phyloP scores from a whole-genome alignment of 805 yeast species.

The Candida nonsorbophila region DNA sequence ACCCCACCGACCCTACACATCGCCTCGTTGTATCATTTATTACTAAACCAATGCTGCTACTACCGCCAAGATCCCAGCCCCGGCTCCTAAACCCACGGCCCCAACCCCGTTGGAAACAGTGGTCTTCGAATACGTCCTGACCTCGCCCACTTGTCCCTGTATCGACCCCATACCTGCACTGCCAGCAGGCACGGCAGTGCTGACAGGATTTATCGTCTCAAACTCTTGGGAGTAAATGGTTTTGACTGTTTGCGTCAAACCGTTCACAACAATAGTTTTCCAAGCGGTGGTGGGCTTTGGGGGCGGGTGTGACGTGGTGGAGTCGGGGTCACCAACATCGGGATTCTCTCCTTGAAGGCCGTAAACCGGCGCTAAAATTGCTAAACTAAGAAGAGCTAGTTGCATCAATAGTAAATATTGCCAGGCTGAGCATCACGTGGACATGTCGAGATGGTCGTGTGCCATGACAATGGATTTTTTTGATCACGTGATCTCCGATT shows the following conservation, averaged over 20 bases:
- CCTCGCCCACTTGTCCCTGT: constrained; percentile 20
- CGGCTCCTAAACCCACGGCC: constrained; percentile 21
- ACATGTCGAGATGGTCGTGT: no score
- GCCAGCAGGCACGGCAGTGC: constrained; percentile 18
- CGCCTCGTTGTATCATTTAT: background rate
- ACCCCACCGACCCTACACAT: constrained; percentile 1
- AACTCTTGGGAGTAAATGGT: constrained; percentile 22
- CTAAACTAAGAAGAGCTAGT: no score
- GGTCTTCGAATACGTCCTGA: constrained; percentile 23
- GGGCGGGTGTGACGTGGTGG: constrained; percentile 10
- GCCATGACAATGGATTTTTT: no score
- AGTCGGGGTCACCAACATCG: constrained; percentile 10
- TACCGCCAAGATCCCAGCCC: constrained; percentile 4
- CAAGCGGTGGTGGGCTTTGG: constrained; percentile 33
- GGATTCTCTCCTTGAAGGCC: no score
- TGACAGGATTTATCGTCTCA: constrained; percentile 11
- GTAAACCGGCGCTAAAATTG: no score
- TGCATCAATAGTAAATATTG: no score
- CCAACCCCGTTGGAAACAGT: constrained; percentile 23
- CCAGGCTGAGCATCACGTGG: no score
- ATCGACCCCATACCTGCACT: constrained; percentile 24
- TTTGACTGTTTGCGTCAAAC: constrained; percentile 19
- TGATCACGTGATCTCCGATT: no score
- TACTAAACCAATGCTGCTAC: constrained; percentile 1
- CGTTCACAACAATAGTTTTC: constrained; percentile 29